Conservation (phyloP, 1,284 basidiomycete genomes). For the Pisolithus thermaeus region DNA sequence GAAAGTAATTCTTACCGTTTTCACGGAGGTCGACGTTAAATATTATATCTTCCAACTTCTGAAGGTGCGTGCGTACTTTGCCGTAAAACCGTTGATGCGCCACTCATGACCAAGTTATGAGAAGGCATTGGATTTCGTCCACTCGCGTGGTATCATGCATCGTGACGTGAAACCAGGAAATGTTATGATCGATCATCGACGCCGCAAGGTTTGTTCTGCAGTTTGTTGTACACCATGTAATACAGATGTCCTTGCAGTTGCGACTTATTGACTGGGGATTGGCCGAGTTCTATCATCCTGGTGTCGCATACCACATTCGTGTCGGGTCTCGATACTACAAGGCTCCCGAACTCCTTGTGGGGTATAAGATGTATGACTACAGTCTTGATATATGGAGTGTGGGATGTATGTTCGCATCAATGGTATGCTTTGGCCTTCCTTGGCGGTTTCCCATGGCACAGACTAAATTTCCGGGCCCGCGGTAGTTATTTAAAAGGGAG, state of each 20-base stretch:
- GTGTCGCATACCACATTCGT: conserved; percentile 82
- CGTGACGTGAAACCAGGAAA: conserved; percentile 90
- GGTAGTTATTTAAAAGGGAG: conserved; percentile 78
- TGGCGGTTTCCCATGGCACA: neutral
- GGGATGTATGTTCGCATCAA: conserved; percentile 85
- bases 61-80: conserved; percentile 42
- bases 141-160: conserved; percentile 88
- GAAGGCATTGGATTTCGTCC: conserved; percentile 82
- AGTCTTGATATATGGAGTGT: conserved; percentile 85
- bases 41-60: conserved; percentile 84
- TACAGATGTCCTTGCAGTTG: conserved; percentile 38
- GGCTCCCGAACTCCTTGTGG: conserved; percentile 82
- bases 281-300: conserved; percentile 88
- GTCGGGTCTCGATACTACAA: conserved; percentile 92
- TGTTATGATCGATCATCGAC: conserved; percentile 85
- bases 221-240: neutral
- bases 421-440: conserved; percentile 46
- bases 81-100: neutral
- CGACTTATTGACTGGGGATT: conserved; percentile 90
- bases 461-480: conserved; percentile 12
- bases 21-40: conserved; percentile 79
- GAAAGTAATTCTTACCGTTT: conserved; percentile 69
- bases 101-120: conserved; percentile 2
- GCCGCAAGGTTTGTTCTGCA: conserved; percentile 52
- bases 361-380: conserved; percentile 84